phyloP scores from a whole-genome alignment of 805 yeast species.

The Maudiozyma barnettii region DNA sequence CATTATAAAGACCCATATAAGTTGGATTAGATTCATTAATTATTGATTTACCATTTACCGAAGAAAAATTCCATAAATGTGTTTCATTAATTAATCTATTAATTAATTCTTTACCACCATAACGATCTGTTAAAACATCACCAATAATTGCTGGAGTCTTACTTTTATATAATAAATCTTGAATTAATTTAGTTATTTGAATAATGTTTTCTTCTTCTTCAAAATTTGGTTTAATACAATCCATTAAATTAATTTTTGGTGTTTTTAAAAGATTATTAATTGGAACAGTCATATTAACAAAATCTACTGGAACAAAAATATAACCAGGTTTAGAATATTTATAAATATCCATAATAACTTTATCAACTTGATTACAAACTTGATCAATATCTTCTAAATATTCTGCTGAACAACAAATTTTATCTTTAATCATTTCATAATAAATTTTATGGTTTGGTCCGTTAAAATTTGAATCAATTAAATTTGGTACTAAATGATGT shows the following conservation, averaged over 20 bases:
- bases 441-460: slow-evolving; percentile 61
- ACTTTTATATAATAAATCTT: slow-evolving; percentile 43
- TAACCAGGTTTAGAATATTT: slow-evolving; percentile 70
- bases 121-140: slow-evolving; percentile 63
- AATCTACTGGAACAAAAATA: slow-evolving; percentile 64
- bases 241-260: slow-evolving; percentile 11
- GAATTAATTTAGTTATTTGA: slow-evolving; percentile 36
- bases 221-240: slow-evolving; percentile 7
- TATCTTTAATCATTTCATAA: slow-evolving; percentile 48
- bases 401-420: slow-evolving; percentile 48
- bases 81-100: slow-evolving; percentile 38
- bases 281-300: slow-evolving; percentile 36
- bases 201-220: slow-evolving; percentile 7
- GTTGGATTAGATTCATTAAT: slow-evolving; percentile 59
- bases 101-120: slow-evolving; percentile 36
- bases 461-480: slow-evolving; percentile 33
- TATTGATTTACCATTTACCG: slow-evolving; percentile 62
- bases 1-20: slow-evolving; percentile 68
- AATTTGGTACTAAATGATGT: slow-evolving; percentile 55
- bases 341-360: slow-evolving; percentile 47
- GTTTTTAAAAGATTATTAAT: slow-evolving; percentile 10
- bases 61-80: slow-evolving; percentile 46
- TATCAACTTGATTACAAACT: slow-evolving; percentile 54
- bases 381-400: slow-evolving; percentile 35
- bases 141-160: slow-evolving; percentile 56